These are phyloP conservation scores for Phyllosticta citribraziliensis DNA, from an alignment of 2,329 filamentous ascomycete species.

Conservation along the genomic window DNA sequence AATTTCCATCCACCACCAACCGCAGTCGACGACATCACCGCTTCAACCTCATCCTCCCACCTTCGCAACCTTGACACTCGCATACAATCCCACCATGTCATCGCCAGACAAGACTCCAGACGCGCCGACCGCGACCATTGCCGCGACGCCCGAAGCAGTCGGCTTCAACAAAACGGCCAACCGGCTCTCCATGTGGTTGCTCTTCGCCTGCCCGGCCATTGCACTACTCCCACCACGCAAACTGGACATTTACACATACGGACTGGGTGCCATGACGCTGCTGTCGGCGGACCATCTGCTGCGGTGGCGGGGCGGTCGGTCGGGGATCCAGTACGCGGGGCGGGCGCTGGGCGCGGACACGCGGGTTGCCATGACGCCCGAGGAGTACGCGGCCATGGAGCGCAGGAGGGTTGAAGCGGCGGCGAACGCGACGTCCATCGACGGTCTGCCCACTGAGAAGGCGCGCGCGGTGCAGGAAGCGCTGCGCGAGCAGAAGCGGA, in stretches of 20 bases:
- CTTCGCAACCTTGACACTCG: background rate
- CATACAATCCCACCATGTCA: background rate
- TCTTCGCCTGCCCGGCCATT: constrained; percentile 46
- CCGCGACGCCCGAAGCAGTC: background rate
- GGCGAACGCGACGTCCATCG: constrained; percentile 11
- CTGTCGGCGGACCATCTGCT: constrained; percentile 41
- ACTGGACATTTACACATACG: constrained; percentile 50
- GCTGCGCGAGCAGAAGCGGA: constrained; percentile 19
- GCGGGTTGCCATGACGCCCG: background rate
- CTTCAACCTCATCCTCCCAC: background rate
- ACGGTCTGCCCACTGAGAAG: constrained; percentile 26
- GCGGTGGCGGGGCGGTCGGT: constrained; percentile 30
- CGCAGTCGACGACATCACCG: background rate
- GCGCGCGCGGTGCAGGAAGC: constrained; percentile 25
- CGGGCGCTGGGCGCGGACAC: background rate
- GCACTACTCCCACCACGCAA: constrained; percentile 51
- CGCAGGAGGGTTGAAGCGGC: background rate
- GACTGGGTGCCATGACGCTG: constrained; percentile 39
- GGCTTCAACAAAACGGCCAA: constrained; percentile 26
- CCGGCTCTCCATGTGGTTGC: constrained; percentile 38
- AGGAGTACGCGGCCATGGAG: background rate
- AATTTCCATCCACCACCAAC: background rate
- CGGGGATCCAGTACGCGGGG: constrained; percentile 25
- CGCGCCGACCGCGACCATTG: background rate
- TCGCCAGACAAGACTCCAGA: background rate